Conservation (phyloP, 176 grass and related monocot species). For the Canna indica region DNA sequence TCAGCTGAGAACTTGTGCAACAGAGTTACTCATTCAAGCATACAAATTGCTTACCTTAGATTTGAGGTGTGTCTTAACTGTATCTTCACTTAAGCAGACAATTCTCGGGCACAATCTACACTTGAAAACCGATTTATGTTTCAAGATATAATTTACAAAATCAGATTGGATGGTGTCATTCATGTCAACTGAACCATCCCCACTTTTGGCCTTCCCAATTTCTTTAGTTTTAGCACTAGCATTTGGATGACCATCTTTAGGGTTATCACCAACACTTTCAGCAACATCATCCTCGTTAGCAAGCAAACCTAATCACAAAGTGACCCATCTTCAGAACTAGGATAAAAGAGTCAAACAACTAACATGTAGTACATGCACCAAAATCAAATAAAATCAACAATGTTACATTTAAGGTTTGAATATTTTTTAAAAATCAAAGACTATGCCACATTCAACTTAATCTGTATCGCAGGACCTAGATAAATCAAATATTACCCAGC, state of each 20-base stretch:
- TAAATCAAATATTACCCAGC: neutral
- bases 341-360: neutral
- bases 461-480: neutral
- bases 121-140: conserved; percentile 78
- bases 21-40: neutral
- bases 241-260: conserved; percentile 17
- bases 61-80: conserved; percentile 66
- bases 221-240: conserved; percentile 26
- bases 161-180: conserved; percentile 33
- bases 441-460: neutral
- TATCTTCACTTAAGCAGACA: conserved; percentile 71
- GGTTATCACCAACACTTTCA: conserved; percentile 15
- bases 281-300: conserved; percentile 34
- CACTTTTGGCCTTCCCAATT: conserved; percentile 19
- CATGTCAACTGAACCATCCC: conserved; percentile 15
- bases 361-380: neutral
- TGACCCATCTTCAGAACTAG: neutral
- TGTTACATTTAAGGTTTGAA: too few relatives aligned
- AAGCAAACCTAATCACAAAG: conserved; percentile 18
- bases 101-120: conserved; percentile 85
- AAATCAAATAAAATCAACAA: too few relatives aligned
- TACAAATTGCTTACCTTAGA: conserved; percentile 56
- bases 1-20: neutral
- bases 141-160: conserved; percentile 57
- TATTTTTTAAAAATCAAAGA: too few relatives aligned